phyloP scores from a whole-genome alignment of 75 land plant species.

The Picea glauca region DNA sequence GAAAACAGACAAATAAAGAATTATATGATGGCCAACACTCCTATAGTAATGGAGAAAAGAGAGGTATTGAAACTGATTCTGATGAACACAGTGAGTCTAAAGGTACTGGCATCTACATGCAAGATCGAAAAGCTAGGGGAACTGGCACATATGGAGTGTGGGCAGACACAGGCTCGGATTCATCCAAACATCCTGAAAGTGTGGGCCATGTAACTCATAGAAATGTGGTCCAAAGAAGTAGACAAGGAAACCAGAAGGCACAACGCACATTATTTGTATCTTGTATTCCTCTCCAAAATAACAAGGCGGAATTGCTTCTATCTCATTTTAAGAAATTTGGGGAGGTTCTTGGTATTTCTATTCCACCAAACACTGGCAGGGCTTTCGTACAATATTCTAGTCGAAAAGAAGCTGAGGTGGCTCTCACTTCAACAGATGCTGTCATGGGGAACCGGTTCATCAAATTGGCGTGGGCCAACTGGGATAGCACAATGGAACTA shows the following conservation, averaged over 20 bases:
- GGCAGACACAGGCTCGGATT: not conserved
- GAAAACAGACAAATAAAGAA: constrained; percentile 7
- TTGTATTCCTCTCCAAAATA: constrained; percentile 69
- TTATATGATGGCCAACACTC: not conserved
- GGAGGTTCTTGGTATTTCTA: constrained; percentile 77
- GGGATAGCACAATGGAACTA: constrained; percentile 67
- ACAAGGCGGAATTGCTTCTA: constrained; percentile 63
- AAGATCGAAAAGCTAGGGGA: not conserved
- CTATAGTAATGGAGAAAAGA: not conserved
- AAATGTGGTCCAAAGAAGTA: constrained; percentile 2
- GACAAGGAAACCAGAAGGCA: constrained; percentile 56
- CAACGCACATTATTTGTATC: constrained; percentile 80
- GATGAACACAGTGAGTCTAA: constrained; percentile 8
- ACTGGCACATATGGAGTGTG: not conserved
- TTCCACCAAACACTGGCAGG: constrained; percentile 65
- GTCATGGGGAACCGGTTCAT: constrained; percentile 99
- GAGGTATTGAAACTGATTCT: constrained; percentile 2
- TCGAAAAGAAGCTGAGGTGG: constrained; percentile 86
- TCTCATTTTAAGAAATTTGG: constrained; percentile 94
- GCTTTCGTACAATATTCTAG: constrained; percentile 92
- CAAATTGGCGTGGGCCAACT: constrained; percentile 87
- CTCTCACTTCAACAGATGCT: constrained; percentile 91
- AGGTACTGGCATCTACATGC: not conserved
- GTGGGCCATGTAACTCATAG: not conserved
- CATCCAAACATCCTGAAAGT: not conserved